Conservation (phyloP, 345 rosid genomes). For the Rhodomyrtus tomentosa region DNA sequence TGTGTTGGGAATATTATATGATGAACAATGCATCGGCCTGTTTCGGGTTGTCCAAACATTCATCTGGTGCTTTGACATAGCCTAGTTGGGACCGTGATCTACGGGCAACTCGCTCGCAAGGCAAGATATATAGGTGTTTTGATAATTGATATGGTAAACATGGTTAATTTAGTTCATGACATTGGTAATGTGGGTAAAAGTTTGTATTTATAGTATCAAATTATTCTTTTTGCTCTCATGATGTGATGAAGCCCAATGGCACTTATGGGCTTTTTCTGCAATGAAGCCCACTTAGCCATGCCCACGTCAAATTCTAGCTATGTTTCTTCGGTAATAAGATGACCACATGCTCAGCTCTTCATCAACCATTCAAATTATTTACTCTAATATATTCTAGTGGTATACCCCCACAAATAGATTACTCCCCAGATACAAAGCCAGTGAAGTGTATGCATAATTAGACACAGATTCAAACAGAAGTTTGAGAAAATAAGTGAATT, state of each 20-base stretch:
- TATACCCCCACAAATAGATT: slow-evolving; percentile 64
- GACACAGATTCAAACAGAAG: no score
- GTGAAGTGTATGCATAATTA: slow-evolving; percentile 87
- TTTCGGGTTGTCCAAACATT: background rate
- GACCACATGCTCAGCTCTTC: background rate
- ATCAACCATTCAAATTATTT: background rate
- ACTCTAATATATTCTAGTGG: slow-evolving; percentile 37
- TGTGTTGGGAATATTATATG: background rate
- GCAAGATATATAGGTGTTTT: background rate
- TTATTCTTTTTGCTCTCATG: background rate
- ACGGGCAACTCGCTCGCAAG: background rate
- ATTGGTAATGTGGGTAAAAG: background rate
- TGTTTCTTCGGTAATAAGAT: background rate
- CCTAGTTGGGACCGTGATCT: background rate
- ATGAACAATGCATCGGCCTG: background rate
- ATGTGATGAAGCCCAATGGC: background rate
- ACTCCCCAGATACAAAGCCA: slow-evolving; percentile 77
- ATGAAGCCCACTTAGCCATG: background rate
- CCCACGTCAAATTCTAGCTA: background rate
- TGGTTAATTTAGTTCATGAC: background rate
- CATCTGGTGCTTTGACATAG: background rate
- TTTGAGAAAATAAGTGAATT: no score
- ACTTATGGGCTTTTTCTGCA: background rate
- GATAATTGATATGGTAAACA: background rate
- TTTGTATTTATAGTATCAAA: background rate